A percentile compares a stretch with the other conserved stretches of the same genome.
Evolutionary conservation across 2,329 filamentous ascomycete species (phyloP).

Genomic region (Tricladium varicosporioides): DNA sequence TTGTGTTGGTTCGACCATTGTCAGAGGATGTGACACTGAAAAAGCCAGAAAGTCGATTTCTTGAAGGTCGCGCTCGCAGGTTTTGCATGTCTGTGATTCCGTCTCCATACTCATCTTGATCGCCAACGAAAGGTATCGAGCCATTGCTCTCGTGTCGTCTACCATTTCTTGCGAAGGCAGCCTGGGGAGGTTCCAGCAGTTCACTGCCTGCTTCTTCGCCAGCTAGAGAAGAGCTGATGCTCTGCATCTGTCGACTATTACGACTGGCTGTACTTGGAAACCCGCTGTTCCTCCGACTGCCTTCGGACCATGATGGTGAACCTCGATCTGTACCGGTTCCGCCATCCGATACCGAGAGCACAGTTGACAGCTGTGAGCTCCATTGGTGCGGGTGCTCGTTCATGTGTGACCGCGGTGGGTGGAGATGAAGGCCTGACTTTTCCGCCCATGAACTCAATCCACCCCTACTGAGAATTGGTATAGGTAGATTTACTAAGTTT

Average conservation of each 20-base stretch:
- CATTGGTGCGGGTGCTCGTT: conserved; percentile 54
- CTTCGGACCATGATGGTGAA: conserved; percentile 45
- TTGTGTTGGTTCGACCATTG: conserved; percentile 32
- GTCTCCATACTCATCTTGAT: conserved; percentile 64
- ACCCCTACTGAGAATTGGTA: conserved; percentile 24
- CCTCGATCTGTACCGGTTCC: conserved; percentile 40
- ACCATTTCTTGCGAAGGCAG: conserved; percentile 40
- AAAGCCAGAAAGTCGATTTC: conserved; percentile 51
- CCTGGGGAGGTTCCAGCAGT: conserved; percentile 49
- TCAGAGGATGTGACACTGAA: conserved; percentile 47
- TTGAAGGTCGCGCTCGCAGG: conserved; percentile 51
- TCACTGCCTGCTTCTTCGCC: conserved; percentile 26
- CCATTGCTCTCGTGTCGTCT: conserved; percentile 32
- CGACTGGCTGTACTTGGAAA: conserved; percentile 46
- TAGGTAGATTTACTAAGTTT: conserved; percentile 29
- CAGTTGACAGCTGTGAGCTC: conserved; percentile 63
- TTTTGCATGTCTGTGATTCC: conserved; percentile 59
- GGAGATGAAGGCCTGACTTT: conserved; percentile 22
- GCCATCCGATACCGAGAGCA: conserved; percentile 59
- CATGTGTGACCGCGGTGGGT: conserved; percentile 41
- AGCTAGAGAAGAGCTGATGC: conserved; percentile 50
- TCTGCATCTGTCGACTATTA: conserved; percentile 54
- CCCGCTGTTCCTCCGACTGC: conserved; percentile 49
- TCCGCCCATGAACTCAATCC: conserved; percentile 36
- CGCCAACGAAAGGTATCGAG: conserved; percentile 47